These are phyloP conservation scores for Penicillium cataractarum DNA, from an alignment of 495 filamentous ascomycete species.

Conservation along the genomic window DNA sequence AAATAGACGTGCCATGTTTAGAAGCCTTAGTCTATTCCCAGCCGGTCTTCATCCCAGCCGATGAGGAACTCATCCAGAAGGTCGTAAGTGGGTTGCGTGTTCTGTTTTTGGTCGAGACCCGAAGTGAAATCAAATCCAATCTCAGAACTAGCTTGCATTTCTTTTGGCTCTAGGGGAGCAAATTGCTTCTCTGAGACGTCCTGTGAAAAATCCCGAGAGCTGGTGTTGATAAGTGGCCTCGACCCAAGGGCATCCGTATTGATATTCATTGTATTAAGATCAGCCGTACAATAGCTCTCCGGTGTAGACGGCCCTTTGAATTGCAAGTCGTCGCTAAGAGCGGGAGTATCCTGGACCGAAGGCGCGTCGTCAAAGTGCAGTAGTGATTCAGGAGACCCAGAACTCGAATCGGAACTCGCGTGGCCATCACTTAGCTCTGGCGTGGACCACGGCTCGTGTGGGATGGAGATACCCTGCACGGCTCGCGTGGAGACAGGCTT, in stretches of 20 bases:
- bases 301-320: background rate
- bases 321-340: background rate
- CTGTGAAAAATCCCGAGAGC: background rate
- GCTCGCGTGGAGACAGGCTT: background rate
- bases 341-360: background rate
- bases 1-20: background rate
- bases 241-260: background rate
- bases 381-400: background rate
- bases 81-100: background rate
- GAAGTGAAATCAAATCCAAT: background rate
- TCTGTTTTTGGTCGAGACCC: background rate
- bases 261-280: background rate
- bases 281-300: background rate
- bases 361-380: background rate
- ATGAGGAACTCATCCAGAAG: background rate
- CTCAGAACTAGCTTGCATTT: background rate
- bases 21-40: background rate
- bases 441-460: background rate
- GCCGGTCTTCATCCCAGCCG: background rate
- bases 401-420: background rate
- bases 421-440: background rate
- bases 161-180: background rate
- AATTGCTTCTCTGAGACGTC: background rate
- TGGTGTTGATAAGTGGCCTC: background rate
- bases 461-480: background rate